phyloP scores from a whole-genome alignment of 1,139 yeast species.

The Kodamaea sp. region DNA sequence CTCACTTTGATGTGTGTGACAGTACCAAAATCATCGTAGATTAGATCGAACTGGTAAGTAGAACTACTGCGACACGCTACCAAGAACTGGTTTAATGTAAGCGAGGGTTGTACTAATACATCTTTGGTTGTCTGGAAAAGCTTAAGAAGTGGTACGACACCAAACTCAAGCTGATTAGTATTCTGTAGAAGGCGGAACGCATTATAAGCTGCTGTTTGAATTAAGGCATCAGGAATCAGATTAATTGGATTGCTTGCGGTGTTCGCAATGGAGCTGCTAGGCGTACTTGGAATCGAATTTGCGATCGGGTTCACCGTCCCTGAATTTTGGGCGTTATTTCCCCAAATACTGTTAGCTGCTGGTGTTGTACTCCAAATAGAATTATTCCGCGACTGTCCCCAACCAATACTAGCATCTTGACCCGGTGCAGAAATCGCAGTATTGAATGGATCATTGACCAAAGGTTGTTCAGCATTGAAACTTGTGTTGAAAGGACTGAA shows the following conservation, averaged over 20 bases:
- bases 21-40: constrained; percentile 50
- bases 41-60: constrained; percentile 41
- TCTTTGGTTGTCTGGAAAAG: constrained; percentile 36
- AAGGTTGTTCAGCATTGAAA: constrained; percentile 1
- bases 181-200: constrained; percentile 36
- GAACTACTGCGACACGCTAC: constrained; percentile 32
- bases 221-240: constrained; percentile 8
- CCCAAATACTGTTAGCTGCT: constrained; percentile 11
- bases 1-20: constrained; percentile 45
- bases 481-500: constrained; percentile 17
- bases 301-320: background rate
- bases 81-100: constrained; percentile 47
- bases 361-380: constrained; percentile 35
- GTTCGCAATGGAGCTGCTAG: background rate
- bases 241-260: constrained; percentile 1
- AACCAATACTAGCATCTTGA: constrained; percentile 9
- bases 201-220: constrained; percentile 34
- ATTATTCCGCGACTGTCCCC: constrained; percentile 30
- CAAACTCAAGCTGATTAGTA: constrained; percentile 40
- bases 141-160: constrained; percentile 36
- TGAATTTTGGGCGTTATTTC: constrained; percentile 6
- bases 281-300: background rate
- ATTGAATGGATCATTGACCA: constrained; percentile 8
- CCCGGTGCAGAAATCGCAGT: constrained; percentile 1
- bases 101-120: constrained; percentile 25